Conservation (phyloP, 1,284 basidiomycete species). For the Ustilago lituana region DNA sequence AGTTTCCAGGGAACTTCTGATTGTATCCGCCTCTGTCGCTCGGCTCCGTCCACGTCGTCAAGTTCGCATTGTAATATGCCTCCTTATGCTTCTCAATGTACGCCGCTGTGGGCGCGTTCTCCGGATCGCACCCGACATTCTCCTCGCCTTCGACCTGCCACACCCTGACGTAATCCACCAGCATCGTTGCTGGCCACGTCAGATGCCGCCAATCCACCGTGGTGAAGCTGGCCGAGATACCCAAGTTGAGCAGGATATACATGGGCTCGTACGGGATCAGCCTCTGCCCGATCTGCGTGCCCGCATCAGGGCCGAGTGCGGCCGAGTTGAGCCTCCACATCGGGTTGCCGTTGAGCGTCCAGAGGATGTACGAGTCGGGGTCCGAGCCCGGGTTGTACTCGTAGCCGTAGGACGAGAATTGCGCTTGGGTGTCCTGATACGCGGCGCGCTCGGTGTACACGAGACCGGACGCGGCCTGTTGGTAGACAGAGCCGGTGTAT, state of each 20-base stretch:
- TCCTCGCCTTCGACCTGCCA: slow-evolving; percentile 59
- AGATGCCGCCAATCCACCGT: slow-evolving; percentile 29
- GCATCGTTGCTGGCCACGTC: slow-evolving; percentile 39
- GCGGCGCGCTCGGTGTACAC: slow-evolving; percentile 53
- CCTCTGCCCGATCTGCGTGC: slow-evolving; percentile 77
- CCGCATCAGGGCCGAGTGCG: slow-evolving; percentile 76
- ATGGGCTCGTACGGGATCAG: slow-evolving; percentile 74
- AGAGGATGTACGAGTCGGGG: slow-evolving; percentile 49
- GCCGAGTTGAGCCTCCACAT: slow-evolving; percentile 72
- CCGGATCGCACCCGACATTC: slow-evolving; percentile 68
- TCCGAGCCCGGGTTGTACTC: slow-evolving; percentile 69
- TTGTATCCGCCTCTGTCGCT: slow-evolving; percentile 47
- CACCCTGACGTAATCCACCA: slow-evolving; percentile 55
- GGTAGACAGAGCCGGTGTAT: slow-evolving; percentile 61
- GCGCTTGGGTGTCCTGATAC: slow-evolving; percentile 44
- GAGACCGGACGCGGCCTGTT: slow-evolving; percentile 63
- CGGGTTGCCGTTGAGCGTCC: slow-evolving; percentile 43
- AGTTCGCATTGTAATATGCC: slow-evolving; percentile 61
- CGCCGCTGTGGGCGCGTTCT: slow-evolving; percentile 58
- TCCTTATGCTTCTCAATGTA: slow-evolving; percentile 63
- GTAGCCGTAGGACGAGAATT: slow-evolving; percentile 71
- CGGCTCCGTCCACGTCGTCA: slow-evolving; percentile 57
- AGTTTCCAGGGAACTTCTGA: slow-evolving; percentile 46
- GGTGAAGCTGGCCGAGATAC: slow-evolving; percentile 52
- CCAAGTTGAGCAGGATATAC: slow-evolving; percentile 61